Percentiles rank a stretch among this genome's conserved stretches.
Evolutionary conservation across 805 yeast species (phyloP).

Genomic region (Saccharomycopsis fermentans): DNA sequence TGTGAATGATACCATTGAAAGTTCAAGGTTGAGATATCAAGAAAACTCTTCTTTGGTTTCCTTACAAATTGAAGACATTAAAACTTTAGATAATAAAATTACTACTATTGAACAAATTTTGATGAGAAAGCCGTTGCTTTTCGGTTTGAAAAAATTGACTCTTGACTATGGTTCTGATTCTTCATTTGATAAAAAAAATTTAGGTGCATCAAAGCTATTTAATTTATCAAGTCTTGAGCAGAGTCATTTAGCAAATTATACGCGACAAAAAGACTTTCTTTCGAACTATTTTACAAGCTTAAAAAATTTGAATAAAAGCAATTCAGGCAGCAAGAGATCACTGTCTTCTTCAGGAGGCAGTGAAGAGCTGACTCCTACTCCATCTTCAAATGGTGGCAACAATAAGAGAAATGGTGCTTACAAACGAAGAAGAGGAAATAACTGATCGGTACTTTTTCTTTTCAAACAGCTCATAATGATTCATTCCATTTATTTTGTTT

Average conservation of each 20-base stretch:
- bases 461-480: not conserved
- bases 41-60: constrained; percentile 24
- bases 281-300: not conserved
- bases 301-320: not conserved
- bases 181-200: not conserved
- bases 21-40: constrained; percentile 35
- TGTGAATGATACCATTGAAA: constrained; percentile 23
- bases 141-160: constrained; percentile 6
- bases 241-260: not conserved
- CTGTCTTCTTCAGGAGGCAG: not conserved
- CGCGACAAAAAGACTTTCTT: not conserved
- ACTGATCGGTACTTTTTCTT: not conserved
- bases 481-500: no score
- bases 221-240: not conserved
- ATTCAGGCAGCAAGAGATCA: not conserved
- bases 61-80: constrained; percentile 7
- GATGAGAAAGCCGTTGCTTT: not conserved
- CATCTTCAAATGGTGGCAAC: not conserved
- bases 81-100: constrained; percentile 5
- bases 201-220: not conserved
- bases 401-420: not conserved
- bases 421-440: not conserved
- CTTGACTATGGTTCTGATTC: not conserved
- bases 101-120: constrained; percentile 7
- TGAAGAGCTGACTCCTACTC: not conserved